Conservation (phyloP, 2,329 filamentous ascomycete species). For the Cladophialophora chaetospira region DNA sequence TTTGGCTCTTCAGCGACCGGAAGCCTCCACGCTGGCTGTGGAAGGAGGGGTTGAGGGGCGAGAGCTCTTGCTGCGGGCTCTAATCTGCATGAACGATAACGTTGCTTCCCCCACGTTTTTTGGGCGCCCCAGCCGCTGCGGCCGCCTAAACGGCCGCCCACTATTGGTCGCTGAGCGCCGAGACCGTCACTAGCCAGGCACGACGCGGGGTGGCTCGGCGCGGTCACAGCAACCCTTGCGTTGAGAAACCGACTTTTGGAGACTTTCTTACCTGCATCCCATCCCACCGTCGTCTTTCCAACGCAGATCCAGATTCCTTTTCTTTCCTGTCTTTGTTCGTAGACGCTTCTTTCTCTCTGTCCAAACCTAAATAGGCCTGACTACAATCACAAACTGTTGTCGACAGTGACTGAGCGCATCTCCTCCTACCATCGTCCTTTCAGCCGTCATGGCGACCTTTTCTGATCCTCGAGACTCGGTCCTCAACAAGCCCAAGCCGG, state of each 20-base stretch:
- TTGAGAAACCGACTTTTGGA: constrained; percentile 2
- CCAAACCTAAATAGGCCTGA: neutral
- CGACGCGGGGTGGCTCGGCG: constrained; percentile 13
- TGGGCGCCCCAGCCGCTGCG: constrained; percentile 6
- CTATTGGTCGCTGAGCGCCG: constrained; percentile 3
- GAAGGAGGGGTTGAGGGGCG: neutral
- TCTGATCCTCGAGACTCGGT: constrained; percentile 29
- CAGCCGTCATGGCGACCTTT: constrained; percentile 20
- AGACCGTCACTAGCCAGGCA: constrained; percentile 22
- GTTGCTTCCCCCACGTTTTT: constrained; percentile 6
- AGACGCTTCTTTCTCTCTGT: neutral
- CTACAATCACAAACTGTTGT: neutral
- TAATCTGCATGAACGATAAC: no score
- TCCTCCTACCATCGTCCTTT: neutral
- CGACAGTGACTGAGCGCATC: neutral
- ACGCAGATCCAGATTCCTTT: constrained; percentile 7
- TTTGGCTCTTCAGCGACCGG: no score
- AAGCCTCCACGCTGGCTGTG: no score
- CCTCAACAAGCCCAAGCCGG: constrained; percentile 34
- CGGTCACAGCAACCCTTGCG: neutral
- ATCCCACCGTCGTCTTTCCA: neutral
- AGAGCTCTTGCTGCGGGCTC: neutral
- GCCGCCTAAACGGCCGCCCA: neutral
- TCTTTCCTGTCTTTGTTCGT: neutral
- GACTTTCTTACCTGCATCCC: constrained; percentile 12